Percentiles rank a stretch among this genome's conserved stretches.
phyloP scores from a whole-genome alignment of 139 green algal species.

The Coelastrella sp. region DNA sequence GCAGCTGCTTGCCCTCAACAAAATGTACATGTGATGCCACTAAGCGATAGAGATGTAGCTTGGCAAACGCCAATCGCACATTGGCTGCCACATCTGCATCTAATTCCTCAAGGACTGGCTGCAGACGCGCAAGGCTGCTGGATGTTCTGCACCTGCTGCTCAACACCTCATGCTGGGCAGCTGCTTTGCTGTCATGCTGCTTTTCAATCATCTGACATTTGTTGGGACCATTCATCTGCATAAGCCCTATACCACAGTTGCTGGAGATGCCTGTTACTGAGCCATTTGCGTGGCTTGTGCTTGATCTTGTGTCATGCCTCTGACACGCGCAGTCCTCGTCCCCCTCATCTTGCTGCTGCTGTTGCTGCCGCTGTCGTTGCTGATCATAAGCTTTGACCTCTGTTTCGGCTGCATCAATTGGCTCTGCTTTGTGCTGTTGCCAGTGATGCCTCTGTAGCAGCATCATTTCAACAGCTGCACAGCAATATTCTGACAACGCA shows the following conservation, averaged over 20 bases:
- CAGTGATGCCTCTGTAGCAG: slow-evolving; percentile 31
- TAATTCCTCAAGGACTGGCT: background rate
- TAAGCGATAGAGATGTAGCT: slow-evolving; percentile 53
- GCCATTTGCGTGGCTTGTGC: background rate
- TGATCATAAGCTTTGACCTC: background rate
- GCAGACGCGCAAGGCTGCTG: background rate
- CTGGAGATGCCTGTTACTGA: background rate
- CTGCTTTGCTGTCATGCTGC: background rate
- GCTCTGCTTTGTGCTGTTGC: slow-evolving; percentile 6
- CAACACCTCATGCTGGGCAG: background rate
- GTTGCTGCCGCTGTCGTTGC: slow-evolving; percentile 19
- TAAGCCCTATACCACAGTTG: background rate
- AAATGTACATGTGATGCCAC: slow-evolving; percentile 41
- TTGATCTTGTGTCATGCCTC: background rate
- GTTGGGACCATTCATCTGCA: background rate
- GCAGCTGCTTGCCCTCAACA: slow-evolving; percentile 26
- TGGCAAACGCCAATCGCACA: slow-evolving; percentile 54
- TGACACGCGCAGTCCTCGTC: background rate
- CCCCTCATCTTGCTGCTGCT: slow-evolving; percentile 21
- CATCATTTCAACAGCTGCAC: slow-evolving; percentile 45
- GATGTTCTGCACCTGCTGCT: background rate
- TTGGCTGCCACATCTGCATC: slow-evolving; percentile 61
- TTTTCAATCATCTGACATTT: background rate
- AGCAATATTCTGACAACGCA: slow-evolving; percentile 60
- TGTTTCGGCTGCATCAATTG: slow-evolving; percentile 22